Base-by-base conservation (phyloP, 2,329 filamentous ascomycete genomes). In the Pezicula radicicola region DNA sequence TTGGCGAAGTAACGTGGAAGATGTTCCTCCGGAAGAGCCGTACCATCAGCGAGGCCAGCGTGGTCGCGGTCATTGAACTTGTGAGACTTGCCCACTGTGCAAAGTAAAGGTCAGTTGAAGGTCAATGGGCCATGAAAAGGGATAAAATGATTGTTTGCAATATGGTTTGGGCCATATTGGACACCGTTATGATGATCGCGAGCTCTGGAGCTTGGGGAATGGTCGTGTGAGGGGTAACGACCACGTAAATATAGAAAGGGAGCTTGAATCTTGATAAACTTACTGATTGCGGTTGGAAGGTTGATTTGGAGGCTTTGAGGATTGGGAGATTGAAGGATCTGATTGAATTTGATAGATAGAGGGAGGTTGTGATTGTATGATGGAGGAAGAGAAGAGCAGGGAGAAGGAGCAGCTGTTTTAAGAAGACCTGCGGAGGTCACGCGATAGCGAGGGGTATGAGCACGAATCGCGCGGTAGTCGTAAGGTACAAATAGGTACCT, bases 31-130 rank as follows among this genome's bases (percentile, higher is more conserved):
- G 83, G 77, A 48, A 78, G 71, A 55, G 83, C 85, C 52, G 83
- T 85, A 68, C 88, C 89, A 64, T 94, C 88, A 60, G 87, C 86
- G 61, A 90, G 75, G 66, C 81, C 88, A 65, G 84, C 84, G 76
- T 96, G 89, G 79, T 95, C 88, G 75, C 92, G 92, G 74, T 96
- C 91, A 76, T 91, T 96, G 78, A 80, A 83, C 80, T 97, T 99
- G 84, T 93, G 90, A 60, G 93, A 95, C 71, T 94, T 93, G 77
- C 94, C 97, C 93, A 99, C 92, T 96, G 63, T 51, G 48, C 55
- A 57, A 18, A 27, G 27, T 16, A 35, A 49, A 39, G 21, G 48
- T 40, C 36, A 25, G 46, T 40, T 8, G 21, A 27, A 53, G 19
- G 45, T 46, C 25, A 21, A 27, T 4, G 42, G 16, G 44, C 63